Percentiles rank a stretch among this genome's conserved stretches.
Conservation (phyloP, 75 land plant species). For the Ceratopteris richardii region DNA sequence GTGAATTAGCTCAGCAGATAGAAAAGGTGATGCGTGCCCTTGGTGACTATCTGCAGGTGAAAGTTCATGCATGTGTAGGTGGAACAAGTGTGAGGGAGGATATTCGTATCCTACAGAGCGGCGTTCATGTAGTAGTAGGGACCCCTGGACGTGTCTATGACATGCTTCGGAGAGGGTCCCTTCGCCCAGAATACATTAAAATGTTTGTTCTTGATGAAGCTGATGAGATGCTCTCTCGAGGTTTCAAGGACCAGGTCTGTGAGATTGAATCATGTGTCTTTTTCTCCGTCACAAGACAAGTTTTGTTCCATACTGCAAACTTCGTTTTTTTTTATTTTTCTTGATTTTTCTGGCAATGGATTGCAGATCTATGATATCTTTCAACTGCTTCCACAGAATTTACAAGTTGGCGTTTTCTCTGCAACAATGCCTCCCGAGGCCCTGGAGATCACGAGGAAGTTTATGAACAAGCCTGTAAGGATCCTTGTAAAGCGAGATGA, state of each 20-base stretch:
- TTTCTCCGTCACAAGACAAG: too few species aligned
- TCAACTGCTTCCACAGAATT: conserved; percentile 42
- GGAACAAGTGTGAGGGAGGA: conserved; percentile 65
- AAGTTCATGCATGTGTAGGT: conserved; percentile 76
- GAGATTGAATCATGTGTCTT: neutral
- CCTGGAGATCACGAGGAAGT: conserved; percentile 48
- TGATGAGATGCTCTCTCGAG: conserved; percentile 82
- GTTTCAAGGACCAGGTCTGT: conserved; percentile 70
- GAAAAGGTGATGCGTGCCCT: conserved; percentile 82
- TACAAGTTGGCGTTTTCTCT: conserved; percentile 68
- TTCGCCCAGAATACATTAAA: conserved; percentile 43
- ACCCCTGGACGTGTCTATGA: conserved; percentile 66
- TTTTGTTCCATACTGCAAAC: too few species aligned
- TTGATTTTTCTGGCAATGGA: too few species aligned
- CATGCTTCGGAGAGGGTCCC: conserved; percentile 42
- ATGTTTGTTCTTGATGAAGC: conserved; percentile 71
- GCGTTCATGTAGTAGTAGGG: conserved; percentile 70
- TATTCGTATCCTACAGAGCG: conserved; percentile 46
- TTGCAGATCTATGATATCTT: conserved; percentile 55
- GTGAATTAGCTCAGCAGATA: conserved; percentile 68
- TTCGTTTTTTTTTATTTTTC: too few species aligned
- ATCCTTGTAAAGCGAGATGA: conserved; percentile 58
- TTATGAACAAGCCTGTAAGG: conserved; percentile 55
- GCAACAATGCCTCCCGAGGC: conserved; percentile 69
- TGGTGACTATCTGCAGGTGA: conserved; percentile 68